Evolutionary conservation across 176 grass and related monocot species (phyloP).

Genomic region (Luzula sylvatica): DNA sequence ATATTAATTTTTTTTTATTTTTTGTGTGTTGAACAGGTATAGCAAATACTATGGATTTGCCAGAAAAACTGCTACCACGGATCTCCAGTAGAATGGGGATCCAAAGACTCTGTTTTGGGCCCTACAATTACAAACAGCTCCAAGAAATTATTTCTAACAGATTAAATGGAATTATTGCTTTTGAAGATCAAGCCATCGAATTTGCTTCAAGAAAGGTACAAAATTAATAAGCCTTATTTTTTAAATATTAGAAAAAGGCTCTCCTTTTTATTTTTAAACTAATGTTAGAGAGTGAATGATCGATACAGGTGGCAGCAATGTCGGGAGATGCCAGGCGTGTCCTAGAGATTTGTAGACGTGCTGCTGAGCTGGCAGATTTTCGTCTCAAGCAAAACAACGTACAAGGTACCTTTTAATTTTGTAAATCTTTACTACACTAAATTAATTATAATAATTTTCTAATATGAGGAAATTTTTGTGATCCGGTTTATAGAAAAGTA

Average conservation of each 20-base stretch:
- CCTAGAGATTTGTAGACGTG: constrained; percentile 84
- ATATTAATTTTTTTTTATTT: constrained; percentile 23
- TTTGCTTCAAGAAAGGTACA: constrained; percentile 88
- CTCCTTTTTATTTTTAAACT: background rate
- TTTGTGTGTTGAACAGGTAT: constrained; percentile 77
- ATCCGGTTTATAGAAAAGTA: constrained; percentile 37
- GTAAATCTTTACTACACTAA: constrained; percentile 12
- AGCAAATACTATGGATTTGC: constrained; percentile 98
- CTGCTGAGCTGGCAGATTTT: constrained; percentile 79
- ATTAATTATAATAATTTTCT: too few species aligned
- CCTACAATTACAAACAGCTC: constrained; percentile 79
- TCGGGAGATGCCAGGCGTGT: constrained; percentile 95
- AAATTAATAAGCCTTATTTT: background rate
- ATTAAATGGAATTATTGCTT: constrained; percentile 74
- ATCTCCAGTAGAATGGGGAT: constrained; percentile 99
- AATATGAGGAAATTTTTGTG: constrained; percentile 14
- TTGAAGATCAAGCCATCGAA: constrained; percentile 95
- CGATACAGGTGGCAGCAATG: constrained; percentile 81
- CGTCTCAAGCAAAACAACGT: constrained; percentile 42
- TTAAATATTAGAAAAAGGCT: background rate
- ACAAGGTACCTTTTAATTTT: constrained; percentile 7
- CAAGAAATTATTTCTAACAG: constrained; percentile 86
- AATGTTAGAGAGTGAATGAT: too few species aligned
- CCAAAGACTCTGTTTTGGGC: constrained; percentile 77
- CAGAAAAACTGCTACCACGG: constrained; percentile 82